phyloP scores from a whole-genome alignment of 805 yeast species.

The Scheffersomyces stipitis region DNA sequence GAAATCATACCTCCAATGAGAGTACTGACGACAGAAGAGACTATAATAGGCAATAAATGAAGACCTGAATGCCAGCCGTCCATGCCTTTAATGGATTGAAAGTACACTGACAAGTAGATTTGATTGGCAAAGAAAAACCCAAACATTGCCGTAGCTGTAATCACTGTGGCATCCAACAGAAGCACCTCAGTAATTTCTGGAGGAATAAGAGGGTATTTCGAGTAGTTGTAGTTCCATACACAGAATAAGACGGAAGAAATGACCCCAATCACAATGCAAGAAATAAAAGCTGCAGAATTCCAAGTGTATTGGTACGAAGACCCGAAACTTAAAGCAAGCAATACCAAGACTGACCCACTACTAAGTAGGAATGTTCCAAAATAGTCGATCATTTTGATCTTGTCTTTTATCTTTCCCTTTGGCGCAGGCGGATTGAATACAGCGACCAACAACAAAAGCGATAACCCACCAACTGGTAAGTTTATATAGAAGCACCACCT shows the following conservation, averaged over 20 bases:
- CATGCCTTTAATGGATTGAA: not conserved
- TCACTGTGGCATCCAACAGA: not conserved
- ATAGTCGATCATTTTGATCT: not conserved
- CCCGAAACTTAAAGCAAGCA: not conserved
- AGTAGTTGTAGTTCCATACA: not conserved
- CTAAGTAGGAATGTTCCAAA: not conserved
- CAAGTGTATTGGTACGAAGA: not conserved
- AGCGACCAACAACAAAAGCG: not conserved
- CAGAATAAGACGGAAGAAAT: not conserved
- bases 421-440: not conserved
- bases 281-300: not conserved
- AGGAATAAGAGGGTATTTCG: not conserved
- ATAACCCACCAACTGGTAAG: not conserved
- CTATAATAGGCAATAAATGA: not conserved
- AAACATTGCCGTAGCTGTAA: not conserved
- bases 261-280: not conserved
- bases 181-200: not conserved
- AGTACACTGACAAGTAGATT: not conserved
- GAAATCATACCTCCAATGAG: not conserved
- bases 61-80: not conserved
- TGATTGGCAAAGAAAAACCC: not conserved
- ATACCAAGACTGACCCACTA: not conserved
- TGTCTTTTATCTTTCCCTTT: not conserved
- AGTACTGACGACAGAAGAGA: not conserved
- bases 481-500: not conserved